Evolutionary conservation across 345 rosid genomes (phyloP), one percentile per base, ranked within the genome.

Genomic region (Arabidopsis arenosa): DNA sequence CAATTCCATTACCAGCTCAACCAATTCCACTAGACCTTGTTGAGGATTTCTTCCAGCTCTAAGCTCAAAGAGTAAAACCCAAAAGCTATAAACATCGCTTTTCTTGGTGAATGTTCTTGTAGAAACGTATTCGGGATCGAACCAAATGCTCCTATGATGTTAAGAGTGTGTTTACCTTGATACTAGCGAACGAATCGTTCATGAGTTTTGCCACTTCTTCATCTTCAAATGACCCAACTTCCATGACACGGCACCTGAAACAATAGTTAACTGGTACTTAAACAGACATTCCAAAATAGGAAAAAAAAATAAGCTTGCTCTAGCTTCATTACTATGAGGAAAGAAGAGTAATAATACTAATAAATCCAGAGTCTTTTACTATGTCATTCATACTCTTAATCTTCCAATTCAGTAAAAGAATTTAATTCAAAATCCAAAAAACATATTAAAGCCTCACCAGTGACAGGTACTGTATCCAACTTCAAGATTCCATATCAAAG

Each of bases 171-270:
- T n/a, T n/a, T n/a, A 91, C 98, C 98, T 94, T 94, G 69, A 94
- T 83, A 82, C 96, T 87, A 68, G 90, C 90, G 75, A 89, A 94
- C 72, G 85, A 86, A 48, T 86, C 85, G 44, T 90, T 92, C 84
- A 94, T 79, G 80, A 88, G 79, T 79, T 89, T 90, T 10, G 96
- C 97, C 48, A 82, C 92, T 63, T 68, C 90, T 76, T 86, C 96
- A 74, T 84, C 74, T 83, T 94, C 96, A 54, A 92, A 90, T 39
- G 98, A 94, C 84, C 92, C 98, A 39, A 84, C 91, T 84, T 94
- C 96, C 97, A 94, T 92, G 51, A 88, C 98, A 85, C 92, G 98
- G 63, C 98, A 92, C 98, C 98, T 94, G 71, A 39, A 0, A 68
- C 71, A 72, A 73, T 45, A 55, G 28, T 66, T 45, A 32, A 21